Conservation (phyloP, 345 rosid genomes). For the Citrus trifoliata region DNA sequence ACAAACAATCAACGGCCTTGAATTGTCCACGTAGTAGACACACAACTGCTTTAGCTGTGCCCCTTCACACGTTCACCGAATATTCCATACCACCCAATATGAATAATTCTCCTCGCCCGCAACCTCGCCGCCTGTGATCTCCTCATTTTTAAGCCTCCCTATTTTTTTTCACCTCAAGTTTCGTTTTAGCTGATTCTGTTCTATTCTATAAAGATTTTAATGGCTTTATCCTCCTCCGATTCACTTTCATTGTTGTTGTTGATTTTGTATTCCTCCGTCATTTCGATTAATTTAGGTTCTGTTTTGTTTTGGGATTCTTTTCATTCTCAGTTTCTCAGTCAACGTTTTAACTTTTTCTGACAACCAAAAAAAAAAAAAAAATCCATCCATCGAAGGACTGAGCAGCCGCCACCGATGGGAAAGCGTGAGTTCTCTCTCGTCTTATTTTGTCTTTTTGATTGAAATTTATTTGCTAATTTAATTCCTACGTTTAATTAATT, state of each 20-base stretch:
- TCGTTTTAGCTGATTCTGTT: background rate
- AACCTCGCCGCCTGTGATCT: background rate
- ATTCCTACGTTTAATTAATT: background rate
- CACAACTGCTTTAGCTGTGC: background rate
- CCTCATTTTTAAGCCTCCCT: constrained; percentile 2
- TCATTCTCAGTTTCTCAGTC: constrained; percentile 34
- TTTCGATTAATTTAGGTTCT: constrained; percentile 26
- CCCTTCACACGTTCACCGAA: constrained; percentile 17
- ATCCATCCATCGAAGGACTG: background rate
- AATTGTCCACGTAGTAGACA: constrained; percentile 7
- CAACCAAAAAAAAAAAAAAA: background rate
- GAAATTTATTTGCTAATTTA: constrained; percentile 1
- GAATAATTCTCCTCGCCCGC: constrained; percentile 9
- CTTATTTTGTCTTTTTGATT: background rate
- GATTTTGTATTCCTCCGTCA: constrained; percentile 14
- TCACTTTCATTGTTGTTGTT: constrained; percentile 18
- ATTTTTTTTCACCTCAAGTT: background rate
- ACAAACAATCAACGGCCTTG: background rate
- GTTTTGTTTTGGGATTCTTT: constrained; percentile 18
- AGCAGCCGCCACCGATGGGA: constrained; percentile 52
- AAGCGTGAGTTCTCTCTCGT: constrained; percentile 48
- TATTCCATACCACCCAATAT: constrained; percentile 28
- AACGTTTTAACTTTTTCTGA: constrained; percentile 32
- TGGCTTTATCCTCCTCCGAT: constrained; percentile 56
- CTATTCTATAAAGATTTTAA: constrained; percentile 25